Evolutionary conservation across 2,329 filamentous ascomycete species (phyloP).

Genomic region (Magnaporthiopsis incrustans): DNA sequence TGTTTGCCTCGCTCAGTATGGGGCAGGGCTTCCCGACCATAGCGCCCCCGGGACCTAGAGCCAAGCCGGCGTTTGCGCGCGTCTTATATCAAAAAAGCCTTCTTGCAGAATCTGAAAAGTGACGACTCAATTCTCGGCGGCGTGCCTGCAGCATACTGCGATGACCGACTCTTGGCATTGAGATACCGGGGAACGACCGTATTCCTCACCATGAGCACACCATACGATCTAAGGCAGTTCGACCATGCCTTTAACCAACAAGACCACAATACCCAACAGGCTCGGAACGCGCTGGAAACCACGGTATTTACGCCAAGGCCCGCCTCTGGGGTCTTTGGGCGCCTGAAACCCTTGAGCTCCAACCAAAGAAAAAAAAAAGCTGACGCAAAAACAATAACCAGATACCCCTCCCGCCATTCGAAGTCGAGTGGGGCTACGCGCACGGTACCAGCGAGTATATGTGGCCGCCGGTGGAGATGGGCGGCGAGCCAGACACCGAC

Average conservation of each 20-base stretch:
- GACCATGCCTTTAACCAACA: slow-evolving; percentile 4
- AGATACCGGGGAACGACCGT: no score
- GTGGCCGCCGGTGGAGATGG: slow-evolving; percentile 3
- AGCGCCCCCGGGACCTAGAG: no score
- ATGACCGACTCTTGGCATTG: no score
- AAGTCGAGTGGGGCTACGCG: slow-evolving; percentile 7
- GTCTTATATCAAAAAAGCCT: no score
- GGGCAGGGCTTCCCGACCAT: no score
- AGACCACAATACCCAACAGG: not conserved
- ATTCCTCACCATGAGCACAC: no score
- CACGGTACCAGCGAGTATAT: slow-evolving; percentile 7
- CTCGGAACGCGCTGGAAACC: not conserved
- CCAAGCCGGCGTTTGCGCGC: no score
- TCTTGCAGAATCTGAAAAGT: no score
- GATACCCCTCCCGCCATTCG: slow-evolving; percentile 1
- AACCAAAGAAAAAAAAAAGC: not conserved
- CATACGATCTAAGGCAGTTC: not conserved
- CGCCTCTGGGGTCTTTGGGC: not conserved
- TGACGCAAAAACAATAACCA: not conserved
- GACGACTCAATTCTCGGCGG: no score
- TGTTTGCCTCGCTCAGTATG: no score
- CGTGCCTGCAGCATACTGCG: no score
- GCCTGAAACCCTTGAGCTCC: not conserved
- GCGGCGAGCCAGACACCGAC: slow-evolving; percentile 4
- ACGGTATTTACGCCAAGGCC: not conserved